These are phyloP conservation scores for Erythrobasidium hasegawianum DNA, from an alignment of 1,284 basidiomycete species.

Conservation along the genomic window DNA sequence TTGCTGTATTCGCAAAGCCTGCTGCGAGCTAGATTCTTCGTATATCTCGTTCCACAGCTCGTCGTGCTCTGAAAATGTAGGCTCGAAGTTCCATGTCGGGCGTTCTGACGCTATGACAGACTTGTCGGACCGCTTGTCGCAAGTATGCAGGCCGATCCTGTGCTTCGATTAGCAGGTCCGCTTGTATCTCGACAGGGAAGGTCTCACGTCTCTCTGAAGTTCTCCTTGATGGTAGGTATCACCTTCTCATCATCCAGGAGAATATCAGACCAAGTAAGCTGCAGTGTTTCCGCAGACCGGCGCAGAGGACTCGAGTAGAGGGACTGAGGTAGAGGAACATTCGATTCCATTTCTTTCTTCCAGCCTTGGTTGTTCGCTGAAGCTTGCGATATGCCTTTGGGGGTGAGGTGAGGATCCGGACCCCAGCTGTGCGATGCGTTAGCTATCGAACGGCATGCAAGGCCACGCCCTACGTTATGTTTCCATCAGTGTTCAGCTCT, in stretches of 20 bases:
- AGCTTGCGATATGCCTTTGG: conserved; percentile 64
- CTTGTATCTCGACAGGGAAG: background rate
- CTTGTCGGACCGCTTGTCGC: conserved; percentile 60
- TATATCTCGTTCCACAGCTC: conserved; percentile 52
- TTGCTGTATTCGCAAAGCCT: conserved; percentile 57
- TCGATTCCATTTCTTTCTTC: conserved; percentile 56
- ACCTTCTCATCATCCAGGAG: conserved; percentile 38
- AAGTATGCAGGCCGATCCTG: conserved; percentile 39
- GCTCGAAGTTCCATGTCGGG: conserved; percentile 63
- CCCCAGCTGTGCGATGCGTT: conserved; percentile 31
- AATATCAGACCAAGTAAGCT: conserved; percentile 60
- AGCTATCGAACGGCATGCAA: background rate
- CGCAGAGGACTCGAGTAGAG: conserved; percentile 70
- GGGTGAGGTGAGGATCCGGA: conserved; percentile 73
- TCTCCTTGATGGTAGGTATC: conserved; percentile 55
- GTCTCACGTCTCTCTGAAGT: conserved; percentile 31
- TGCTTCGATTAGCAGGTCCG: background rate
- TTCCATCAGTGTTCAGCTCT: conserved; percentile 63
- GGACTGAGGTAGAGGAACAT: conserved; percentile 60
- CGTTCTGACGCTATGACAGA: conserved; percentile 59
- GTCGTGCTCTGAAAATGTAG: conserved; percentile 61
- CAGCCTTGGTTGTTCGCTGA: conserved; percentile 57
- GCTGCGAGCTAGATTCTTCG: conserved; percentile 62
- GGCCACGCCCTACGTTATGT: conserved; percentile 51
- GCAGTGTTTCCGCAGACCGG: conserved; percentile 65